Conservation (phyloP, 129 eudicot genomes). For the Helianthus annuus region DNA sequence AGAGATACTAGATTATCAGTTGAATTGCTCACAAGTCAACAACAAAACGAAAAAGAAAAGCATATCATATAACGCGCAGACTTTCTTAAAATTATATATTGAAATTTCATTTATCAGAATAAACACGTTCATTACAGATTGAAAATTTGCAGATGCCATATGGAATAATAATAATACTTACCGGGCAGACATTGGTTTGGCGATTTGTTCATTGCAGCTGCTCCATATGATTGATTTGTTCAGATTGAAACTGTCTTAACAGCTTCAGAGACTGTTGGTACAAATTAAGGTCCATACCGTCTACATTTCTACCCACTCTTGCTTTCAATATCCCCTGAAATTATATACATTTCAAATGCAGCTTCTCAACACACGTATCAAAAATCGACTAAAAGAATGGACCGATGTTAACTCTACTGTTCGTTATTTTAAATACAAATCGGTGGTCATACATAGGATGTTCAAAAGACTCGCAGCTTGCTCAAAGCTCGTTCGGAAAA, state of each 20-base stretch:
- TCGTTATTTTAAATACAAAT: not conserved
- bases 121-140: slow-evolving; percentile 1
- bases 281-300: slow-evolving; percentile 88
- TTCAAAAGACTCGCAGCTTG: not conserved
- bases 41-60: not conserved
- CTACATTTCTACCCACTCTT: slow-evolving; percentile 90
- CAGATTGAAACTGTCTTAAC: slow-evolving; percentile 69
- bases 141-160: not conserved
- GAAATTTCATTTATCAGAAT: not conserved
- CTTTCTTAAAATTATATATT: not conserved
- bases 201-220: slow-evolving; percentile 18
- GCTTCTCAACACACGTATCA: slow-evolving; percentile 10
- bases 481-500: too few species aligned
- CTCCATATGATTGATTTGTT: slow-evolving; percentile 47
- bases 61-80: not conserved
- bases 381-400: not conserved
- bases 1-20: slow-evolving; percentile 1
- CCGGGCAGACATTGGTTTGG: slow-evolving; percentile 7
- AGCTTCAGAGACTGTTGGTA: slow-evolving; percentile 79
- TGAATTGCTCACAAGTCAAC: not conserved
- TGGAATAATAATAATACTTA: not conserved
- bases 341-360: not conserved
- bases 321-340: slow-evolving; percentile 77
- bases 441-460: not conserved
- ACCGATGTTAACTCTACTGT: not conserved